Evolutionary conservation across 2,329 filamentous ascomycete species (phyloP), one percentile per base, ranked within the genome.

Genomic region (Orbilia javanica): DNA sequence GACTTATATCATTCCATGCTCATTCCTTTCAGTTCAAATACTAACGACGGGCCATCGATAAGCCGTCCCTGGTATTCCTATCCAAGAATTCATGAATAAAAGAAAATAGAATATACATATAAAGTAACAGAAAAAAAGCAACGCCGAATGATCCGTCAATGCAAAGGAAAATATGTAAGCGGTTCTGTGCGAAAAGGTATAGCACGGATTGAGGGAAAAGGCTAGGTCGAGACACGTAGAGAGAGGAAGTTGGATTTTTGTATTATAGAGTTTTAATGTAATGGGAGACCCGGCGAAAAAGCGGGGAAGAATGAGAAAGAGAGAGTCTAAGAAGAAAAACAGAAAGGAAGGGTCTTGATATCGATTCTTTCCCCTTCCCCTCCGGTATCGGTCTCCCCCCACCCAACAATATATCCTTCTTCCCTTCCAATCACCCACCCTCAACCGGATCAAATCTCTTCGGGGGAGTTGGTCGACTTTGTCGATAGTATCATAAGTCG

Each of bases 201-300:
- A 36, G 36, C 36, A 39, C 36, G 36, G 36, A 13, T 39, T 39
- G 36, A 13, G 29, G 15, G 15, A 36, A 29, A 57, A 39, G 20
- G 25, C 10, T 5, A 53, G 50, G 50, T 53, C 15, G 52, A 57
- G 27, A 18, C 18, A 57, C 7, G 20, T n/a, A 53, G 25, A 31
- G 27, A 53, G 27, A 57, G 29, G 31, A 31, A 57, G 52, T 57
- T 57, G 52, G 52, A 57, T 57, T 57, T n/a, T 39, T 4, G n/a
- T 20, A 57, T 57, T 57, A 57, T 57, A 57, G 52, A 57, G 18
- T 20, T 57, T 36, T 36, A 39, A 57, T 57, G 52, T 57, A 39
- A 46, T 46, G 42, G n/a, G 31, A 29, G 31, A 39, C 52, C 52
- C 22, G 25, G 29, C 5, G 29, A 36, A 57, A n/a, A 10, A 6